Base-by-base conservation (phyloP, 768 basidiomycete species). In the Gelatoporia subvermispora region DNA sequence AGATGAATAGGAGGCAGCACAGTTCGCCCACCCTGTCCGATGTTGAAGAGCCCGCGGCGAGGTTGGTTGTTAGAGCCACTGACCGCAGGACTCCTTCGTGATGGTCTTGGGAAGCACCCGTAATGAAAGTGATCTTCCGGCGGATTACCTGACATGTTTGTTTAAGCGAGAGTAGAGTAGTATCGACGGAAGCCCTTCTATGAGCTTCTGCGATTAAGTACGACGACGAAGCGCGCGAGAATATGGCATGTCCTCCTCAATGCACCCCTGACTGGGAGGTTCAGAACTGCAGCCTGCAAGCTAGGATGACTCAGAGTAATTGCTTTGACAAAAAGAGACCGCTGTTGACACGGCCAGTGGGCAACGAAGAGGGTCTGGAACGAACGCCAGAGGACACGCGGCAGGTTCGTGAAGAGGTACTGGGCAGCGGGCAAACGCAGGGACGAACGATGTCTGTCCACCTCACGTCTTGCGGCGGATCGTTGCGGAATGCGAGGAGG, bases 21-120 rank as follows among this genome's bases (percentile, higher is more conserved):
- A 76, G 83, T 80, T 81, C 85, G 83, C 85, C 85, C 85, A 88
- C 86, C 85, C 82, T 87, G 85, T 76, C 82, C 81, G 71, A 79
- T 76, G 54, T 72, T 78, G 78, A 74, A 85, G 81, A 76, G 83
- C 69, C 74, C 73, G 66, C 67, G 72, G 71, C 82, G 81, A 66
- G 78, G 65, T 48, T 47, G 50, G 52, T 49, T 50, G 48, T 49
- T 59, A 54, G 54, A 59, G 47, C 53, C 55, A 31, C 80, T 81
- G 69, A 75, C 78, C 59, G 83, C 81, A 65, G 84, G 78, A 69
- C 77, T 78, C 76, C 68, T 65, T 60, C 82, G 78, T 62, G 77
- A 68, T 13, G 52, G 57, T 47, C 74, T 78, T 80, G 64, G 71
- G 74, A 75, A 80, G 71, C 70, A 74, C 67, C 74, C 72, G 72